Base-by-base conservation (phyloP, 176 grass and related monocot species). In the Melocanna baccifera region DNA sequence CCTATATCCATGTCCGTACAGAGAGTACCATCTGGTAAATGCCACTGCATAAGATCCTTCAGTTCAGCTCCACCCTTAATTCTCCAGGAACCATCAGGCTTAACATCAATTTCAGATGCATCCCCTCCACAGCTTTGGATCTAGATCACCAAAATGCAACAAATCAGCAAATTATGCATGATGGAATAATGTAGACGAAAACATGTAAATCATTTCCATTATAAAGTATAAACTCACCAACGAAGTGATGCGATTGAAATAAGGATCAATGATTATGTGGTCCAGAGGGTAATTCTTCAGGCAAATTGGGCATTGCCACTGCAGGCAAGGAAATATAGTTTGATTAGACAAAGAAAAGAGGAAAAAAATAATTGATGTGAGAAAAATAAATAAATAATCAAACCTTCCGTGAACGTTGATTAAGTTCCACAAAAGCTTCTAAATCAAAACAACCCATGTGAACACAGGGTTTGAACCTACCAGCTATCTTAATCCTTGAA, bases 281-380 rank as follows among this genome's bases (percentile, higher is more conserved):
- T 92, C 93, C 46, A 95, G 50, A 76, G 89, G 90, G 56, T 94
- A 98, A 65, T 95, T 98, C 84, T 89, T 92, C 77, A 98, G 76
- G 82, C 93, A 95, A 85, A 90, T 92, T 83, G 96, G 96, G 55
- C 96, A 98, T 79, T 98, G 96, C 93, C 96, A 98, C 96, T 98
- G 93, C 67, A 93, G 46, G 39, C 81, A 73, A 81, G 41, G 42
- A 73, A 83, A 79, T 3, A 50, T 64, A 83, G n/a, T 22, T 69
- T 81, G 32, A 19, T 79, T 75, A 40, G 53, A 46, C 14, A 37
- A 55, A 65, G 45, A 76, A 51, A 67, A 25, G 6, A 39, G 23
- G 13, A 30, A 12, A 22, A 32, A 20, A 13, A 39, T 15, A 47
- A 36, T 55, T 63, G 69, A 77, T 64, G 52, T 62, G 47, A 71